phyloP scores from a whole-genome alignment of 345 rosid species.

The Arabis alpina region DNA sequence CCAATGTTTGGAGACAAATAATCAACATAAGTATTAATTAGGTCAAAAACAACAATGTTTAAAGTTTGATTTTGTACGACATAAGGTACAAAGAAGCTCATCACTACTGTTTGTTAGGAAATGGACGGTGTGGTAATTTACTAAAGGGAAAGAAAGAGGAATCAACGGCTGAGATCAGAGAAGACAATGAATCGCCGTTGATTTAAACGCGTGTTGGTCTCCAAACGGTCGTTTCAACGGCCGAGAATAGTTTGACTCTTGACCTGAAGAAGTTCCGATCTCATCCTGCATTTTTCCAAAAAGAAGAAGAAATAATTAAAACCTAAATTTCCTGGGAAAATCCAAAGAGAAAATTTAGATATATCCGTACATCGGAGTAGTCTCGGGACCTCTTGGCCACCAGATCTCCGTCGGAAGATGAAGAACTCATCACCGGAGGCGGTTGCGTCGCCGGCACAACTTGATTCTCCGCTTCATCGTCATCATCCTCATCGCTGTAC shows the following conservation, averaged over 20 bases:
- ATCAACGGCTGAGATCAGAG: slow-evolving; percentile 46
- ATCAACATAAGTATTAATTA: slow-evolving; percentile 12
- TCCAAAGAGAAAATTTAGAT: background rate
- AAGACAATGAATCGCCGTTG: slow-evolving; percentile 44
- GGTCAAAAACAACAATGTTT: background rate
- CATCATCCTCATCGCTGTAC: slow-evolving; percentile 41
- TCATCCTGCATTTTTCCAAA: slow-evolving; percentile 52
- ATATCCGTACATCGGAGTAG: slow-evolving; percentile 59
- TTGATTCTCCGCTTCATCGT: slow-evolving; percentile 64
- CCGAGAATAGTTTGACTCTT: slow-evolving; percentile 38
- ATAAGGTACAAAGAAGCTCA: slow-evolving; percentile 20
- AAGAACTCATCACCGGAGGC: slow-evolving; percentile 49
- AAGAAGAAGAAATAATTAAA: background rate
- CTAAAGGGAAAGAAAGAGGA: background rate
- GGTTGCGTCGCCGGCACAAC: slow-evolving; percentile 52
- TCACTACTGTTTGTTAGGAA: slow-evolving; percentile 37
- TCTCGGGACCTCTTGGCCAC: slow-evolving; percentile 56
- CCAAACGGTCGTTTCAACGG: slow-evolving; percentile 34
- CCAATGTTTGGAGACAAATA: background rate
- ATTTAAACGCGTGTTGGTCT: slow-evolving; percentile 43
- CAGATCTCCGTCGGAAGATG: slow-evolving; percentile 46
- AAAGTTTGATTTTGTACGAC: slow-evolving; percentile 23
- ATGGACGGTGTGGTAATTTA: slow-evolving; percentile 17
- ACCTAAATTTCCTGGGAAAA: slow-evolving; percentile 26
- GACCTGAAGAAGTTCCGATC: slow-evolving; percentile 55